phyloP scores from a whole-genome alignment of 1,284 basidiomycete species.

The Ceratobasidium sp. region DNA sequence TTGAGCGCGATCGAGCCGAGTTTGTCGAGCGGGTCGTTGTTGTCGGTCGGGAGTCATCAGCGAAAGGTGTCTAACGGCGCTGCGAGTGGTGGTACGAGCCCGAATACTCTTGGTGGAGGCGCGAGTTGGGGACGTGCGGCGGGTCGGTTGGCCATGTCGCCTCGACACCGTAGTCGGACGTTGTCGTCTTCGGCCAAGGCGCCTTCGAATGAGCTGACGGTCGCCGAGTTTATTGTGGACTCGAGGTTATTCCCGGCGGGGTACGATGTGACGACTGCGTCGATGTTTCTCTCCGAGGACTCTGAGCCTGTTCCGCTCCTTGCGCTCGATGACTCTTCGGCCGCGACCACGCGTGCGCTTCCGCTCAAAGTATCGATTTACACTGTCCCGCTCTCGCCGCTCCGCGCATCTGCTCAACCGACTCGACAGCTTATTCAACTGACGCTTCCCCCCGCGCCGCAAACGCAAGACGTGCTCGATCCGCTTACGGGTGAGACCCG shows the following conservation, averaged over 20 bases:
- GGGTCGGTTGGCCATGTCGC: background rate
- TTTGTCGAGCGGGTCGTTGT: slow-evolving; percentile 12
- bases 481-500: slow-evolving; percentile 81
- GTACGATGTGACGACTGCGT: slow-evolving; percentile 65
- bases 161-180: slow-evolving; percentile 47
- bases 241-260: slow-evolving; percentile 79
- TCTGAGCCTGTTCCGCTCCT: slow-evolving; percentile 58
- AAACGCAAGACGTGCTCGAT: slow-evolving; percentile 74
- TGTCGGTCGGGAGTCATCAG: slow-evolving; percentile 3
- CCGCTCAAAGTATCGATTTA: slow-evolving; percentile 54
- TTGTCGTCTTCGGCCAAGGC: slow-evolving; percentile 49
- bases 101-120: background rate
- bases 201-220: slow-evolving; percentile 65
- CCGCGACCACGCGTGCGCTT: slow-evolving; percentile 49
- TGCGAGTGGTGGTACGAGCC: background rate
- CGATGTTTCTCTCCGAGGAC: slow-evolving; percentile 45
- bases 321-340: slow-evolving; percentile 41
- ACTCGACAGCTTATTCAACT: slow-evolving; percentile 81
- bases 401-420: slow-evolving; percentile 59
- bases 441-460: slow-evolving; percentile 82
- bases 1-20: slow-evolving; percentile 32
- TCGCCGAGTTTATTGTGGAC: slow-evolving; percentile 80
- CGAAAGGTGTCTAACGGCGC: slow-evolving; percentile 15
- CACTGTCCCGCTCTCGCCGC: slow-evolving; percentile 80
- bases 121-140: slow-evolving; percentile 36